Conservation (phyloP, 140 eudicot genomes). For the Senecio squalidus region DNA sequence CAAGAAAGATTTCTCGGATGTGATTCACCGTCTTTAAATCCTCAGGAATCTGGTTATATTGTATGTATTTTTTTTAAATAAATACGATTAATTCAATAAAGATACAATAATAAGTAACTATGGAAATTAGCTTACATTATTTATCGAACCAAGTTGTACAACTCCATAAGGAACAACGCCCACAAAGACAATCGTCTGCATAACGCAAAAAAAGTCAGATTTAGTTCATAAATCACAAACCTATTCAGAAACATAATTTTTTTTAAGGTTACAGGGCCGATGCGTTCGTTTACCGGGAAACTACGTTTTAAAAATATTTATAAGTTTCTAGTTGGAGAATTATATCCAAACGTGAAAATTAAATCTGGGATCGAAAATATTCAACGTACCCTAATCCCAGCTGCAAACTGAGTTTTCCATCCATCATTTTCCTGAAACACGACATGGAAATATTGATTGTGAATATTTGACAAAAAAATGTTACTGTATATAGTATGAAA, state of each 20-base stretch:
- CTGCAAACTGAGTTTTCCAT: constrained; percentile 69
- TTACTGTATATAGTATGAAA: too few relatives aligned
- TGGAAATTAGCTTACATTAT: constrained; percentile 42
- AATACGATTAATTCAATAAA: too few relatives aligned
- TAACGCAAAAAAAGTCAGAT: not conserved
- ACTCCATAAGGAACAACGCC: constrained; percentile 91
- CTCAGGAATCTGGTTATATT: constrained; percentile 52
- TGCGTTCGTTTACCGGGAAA: too few relatives aligned
- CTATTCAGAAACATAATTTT: not conserved
- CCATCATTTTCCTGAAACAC: constrained; percentile 56
- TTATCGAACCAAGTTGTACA: constrained; percentile 82
- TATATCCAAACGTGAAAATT: not conserved
- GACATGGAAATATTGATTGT: constrained; percentile 12
- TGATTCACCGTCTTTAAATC: constrained; percentile 59
- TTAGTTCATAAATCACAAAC: constrained; percentile 5
- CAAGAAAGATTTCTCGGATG: constrained; percentile 45
- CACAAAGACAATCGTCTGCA: constrained; percentile 84
- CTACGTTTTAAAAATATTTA: not conserved
- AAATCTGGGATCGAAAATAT: constrained; percentile 4
- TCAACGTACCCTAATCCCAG: constrained; percentile 72
- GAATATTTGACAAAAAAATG: too few relatives aligned
- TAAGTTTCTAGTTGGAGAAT: not conserved
- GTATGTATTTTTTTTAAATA: not conserved
- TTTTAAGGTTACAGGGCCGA: too few relatives aligned
- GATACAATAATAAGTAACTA: too few relatives aligned